Conservation (phyloP, 2,329 filamentous ascomycete genomes). For the Aspergillus uvarum region DNA sequence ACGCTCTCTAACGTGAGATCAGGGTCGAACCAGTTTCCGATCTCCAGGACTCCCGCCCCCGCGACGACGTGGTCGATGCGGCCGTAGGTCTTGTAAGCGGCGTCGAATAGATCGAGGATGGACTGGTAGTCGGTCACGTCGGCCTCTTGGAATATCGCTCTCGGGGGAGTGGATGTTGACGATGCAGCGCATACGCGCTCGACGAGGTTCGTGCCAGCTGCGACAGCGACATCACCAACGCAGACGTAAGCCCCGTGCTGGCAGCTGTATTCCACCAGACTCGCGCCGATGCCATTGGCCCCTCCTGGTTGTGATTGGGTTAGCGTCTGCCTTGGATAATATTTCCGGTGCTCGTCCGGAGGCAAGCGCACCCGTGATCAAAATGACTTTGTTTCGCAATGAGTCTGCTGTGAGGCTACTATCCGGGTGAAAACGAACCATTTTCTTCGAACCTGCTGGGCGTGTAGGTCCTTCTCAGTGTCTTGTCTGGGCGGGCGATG, state of each 20-base stretch:
- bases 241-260: constrained; percentile 43
- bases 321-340: not conserved
- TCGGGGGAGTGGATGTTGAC: constrained; percentile 18
- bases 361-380: constrained; percentile 19
- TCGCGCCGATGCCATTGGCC: constrained; percentile 48
- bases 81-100: constrained; percentile 46
- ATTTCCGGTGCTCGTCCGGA: too few species aligned
- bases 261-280: constrained; percentile 42
- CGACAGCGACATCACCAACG: constrained; percentile 45
- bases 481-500: not conserved
- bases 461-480: not conserved
- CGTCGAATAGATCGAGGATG: constrained; percentile 49
- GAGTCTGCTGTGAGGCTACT: constrained; percentile 11
- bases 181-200: constrained; percentile 18
- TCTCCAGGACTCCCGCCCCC: constrained; percentile 49
- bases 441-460: not conserved
- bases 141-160: constrained; percentile 41
- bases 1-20: constrained; percentile 46
- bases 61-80: constrained; percentile 52
- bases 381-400: constrained; percentile 21
- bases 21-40: constrained; percentile 47
- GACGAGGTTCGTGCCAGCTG: constrained; percentile 33
- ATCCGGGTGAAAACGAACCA: constrained; percentile 18
- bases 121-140: constrained; percentile 51
- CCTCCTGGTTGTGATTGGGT: constrained; percentile 32